Evolutionary conservation across 2,329 filamentous ascomycete species (phyloP), one percentile per base, ranked within the genome.

Genomic region (Colletotrichum scovillei): DNA sequence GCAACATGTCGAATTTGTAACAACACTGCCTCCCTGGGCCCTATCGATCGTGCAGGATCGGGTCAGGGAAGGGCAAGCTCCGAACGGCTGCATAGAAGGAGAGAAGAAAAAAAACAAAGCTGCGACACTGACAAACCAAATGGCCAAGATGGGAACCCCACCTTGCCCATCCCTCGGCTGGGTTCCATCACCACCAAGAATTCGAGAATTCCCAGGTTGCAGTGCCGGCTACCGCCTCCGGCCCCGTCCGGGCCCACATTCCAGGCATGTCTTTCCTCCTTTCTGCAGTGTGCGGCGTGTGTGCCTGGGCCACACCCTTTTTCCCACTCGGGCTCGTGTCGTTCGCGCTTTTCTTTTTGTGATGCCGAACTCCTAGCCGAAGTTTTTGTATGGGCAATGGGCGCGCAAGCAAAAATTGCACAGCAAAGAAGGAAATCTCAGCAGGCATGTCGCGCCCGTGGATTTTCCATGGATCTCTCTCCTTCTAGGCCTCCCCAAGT

Each of bases 341-440:
- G 62, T 55, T 57, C 42, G 38, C 52, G 52, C 22, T 28, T 26
- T 14, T 55, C 58, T 35, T 72, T 22, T 56, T 67, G 42, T 67
- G 68, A 58, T 67, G 63, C 68, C 68, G 68, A 69, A 30, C 62
- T 65, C 22, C 26, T 35, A 70, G 71, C 71, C 71, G 71, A 46
- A 22, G 38, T 42, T 38, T 28, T 38, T 57, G 42, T 49, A 49
- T 8, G 46, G 64, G 22, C 32, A 35, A 5, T 35, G 32, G 32
- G 32, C 32, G 32, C 24, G 16, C n/a, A 28, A 30, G 19, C 24
- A 24, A 12, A 42, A 24, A 5, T 5, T 53, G 7, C 28, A 26
- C 42, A 0, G 42, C 19, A 19, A 42, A 32, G n/a, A n/a, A 32
- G 30, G 6, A 49, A 57, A 46, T 30, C 26, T 6, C 59, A 65